Evolutionary conservation across 805 yeast species (phyloP), one percentile per base, ranked within the genome.

Genomic region (Schwanniomyces occidentalis): DNA sequence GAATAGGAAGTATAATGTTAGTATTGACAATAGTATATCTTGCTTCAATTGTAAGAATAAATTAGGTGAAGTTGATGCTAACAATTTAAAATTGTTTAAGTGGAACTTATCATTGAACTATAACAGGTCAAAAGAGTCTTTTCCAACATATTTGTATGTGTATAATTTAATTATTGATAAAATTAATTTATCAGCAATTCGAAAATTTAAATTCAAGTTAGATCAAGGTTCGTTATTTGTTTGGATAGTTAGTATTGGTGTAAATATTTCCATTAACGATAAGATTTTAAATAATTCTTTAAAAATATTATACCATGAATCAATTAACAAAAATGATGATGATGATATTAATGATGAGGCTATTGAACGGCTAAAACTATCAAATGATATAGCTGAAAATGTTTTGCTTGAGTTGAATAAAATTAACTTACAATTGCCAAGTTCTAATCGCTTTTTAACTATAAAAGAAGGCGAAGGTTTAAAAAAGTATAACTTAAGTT

Each of bases 21-120:
- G 10, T 7, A 10, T 19, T 14, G 6, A 10, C 10, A 15, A 22
- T 12, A 16, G 12, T 14, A 46, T 66, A 0, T 16, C 16, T 4
- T 78, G 83, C 49, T 7, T 4, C 0, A 17, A 34, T 1, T 79
- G 85, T 49, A 45, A 51, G 0, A 3, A 23, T 1, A 6, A 26
- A 1, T 16, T 80, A 2, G 85, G 85, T 0, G 63, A 56, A 10
- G 21, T 49, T 8, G 72, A 42, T 22, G 45, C 41, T 9, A 38
- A 28, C 3, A 27, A 34, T 7, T 28, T 44, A 13, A 54, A 51
- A 25, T 19, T 82, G 1, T 65, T 66, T 59, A 83, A 82, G 49
- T 84, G 90, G 90, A 65, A 66, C 16, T 27, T 81, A 2, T 37
- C 40, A 6, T 45, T 80, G 10, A 33, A 42, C 2, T 48, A 54